These are phyloP conservation scores for Colletotrichum horii DNA, from an alignment of 2,329 filamentous ascomycete genomes.

Conservation along the genomic window DNA sequence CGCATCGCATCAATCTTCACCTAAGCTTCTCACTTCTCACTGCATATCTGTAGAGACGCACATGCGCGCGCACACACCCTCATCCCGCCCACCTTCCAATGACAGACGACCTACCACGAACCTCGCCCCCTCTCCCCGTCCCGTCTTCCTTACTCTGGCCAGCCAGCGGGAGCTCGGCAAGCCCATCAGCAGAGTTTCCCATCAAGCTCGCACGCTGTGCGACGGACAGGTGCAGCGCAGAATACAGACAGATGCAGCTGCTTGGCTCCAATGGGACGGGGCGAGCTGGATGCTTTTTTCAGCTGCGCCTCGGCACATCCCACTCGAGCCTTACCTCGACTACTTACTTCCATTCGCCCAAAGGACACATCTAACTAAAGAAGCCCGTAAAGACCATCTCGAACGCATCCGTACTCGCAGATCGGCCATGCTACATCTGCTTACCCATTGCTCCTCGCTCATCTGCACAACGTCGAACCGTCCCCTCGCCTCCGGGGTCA, in stretches of 20 bases:
- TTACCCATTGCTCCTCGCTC: neutral
- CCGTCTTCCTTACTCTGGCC: neutral
- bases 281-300: slow-evolving; percentile 2
- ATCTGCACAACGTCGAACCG: neutral
- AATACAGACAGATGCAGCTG: neutral
- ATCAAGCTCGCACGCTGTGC: neutral
- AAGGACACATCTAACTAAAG: neutral
- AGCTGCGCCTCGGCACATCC: neutral
- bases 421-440: neutral
- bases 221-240: neutral
- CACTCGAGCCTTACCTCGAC: neutral
- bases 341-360: neutral
- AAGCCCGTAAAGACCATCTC: neutral
- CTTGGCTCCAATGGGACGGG: neutral
- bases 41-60: neutral
- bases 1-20: neutral
- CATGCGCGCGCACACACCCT: neutral
- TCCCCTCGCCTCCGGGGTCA: neutral
- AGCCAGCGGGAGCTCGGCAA: neutral
- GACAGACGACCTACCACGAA: neutral
- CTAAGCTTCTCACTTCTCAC: neutral
- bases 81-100: neutral
- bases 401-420: neutral
- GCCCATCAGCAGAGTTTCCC: slow-evolving; percentile 4
- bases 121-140: neutral